phyloP scores from a whole-genome alignment of 2,329 filamentous ascomycete genomes.

The Scorias spongiosa region DNA sequence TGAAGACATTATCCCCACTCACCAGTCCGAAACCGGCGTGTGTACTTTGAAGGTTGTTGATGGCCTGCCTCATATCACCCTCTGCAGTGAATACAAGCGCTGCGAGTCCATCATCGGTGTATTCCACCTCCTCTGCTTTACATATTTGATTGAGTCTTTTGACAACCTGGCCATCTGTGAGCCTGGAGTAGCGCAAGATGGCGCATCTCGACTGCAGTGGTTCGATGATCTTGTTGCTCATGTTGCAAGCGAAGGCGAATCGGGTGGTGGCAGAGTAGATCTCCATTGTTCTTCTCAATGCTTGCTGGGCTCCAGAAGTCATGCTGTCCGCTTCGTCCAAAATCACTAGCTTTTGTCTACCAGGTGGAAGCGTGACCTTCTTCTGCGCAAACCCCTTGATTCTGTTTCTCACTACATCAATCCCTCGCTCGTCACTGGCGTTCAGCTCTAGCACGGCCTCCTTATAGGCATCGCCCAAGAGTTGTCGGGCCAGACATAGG shows the following conservation, averaged over 20 bases:
- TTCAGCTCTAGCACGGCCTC: conserved; percentile 95
- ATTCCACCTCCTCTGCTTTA: conserved; percentile 77
- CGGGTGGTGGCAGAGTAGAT: conserved; percentile 94
- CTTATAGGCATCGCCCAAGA: conserved; percentile 88
- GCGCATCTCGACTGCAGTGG: conserved; percentile 95
- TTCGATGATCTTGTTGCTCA: conserved; percentile 98
- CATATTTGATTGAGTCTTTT: conserved; percentile 85
- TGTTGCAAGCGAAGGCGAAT: conserved; percentile 96
- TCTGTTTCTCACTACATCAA: conserved; percentile 90
- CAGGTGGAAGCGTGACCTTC: conserved; percentile 84
- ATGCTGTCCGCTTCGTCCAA: conserved; percentile 95
- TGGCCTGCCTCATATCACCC: conserved; percentile 96
- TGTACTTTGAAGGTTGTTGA: conserved; percentile 95
- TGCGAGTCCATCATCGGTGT: conserved; percentile 83
- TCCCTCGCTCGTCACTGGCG: conserved; percentile 88
- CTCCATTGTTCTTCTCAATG: conserved; percentile 90
- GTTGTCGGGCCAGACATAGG: conserved; percentile 77
- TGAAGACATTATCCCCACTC: conserved; percentile 96
- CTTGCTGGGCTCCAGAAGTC: conserved; percentile 93
- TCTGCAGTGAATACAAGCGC: conserved; percentile 96
- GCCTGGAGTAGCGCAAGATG: conserved; percentile 80
- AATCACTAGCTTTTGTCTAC: conserved; percentile 91
- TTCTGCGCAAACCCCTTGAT: conserved; percentile 99
- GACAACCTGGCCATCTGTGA: conserved; percentile 86
- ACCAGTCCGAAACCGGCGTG: conserved; percentile 89